A percentile compares a stretch with the other conserved stretches of the same genome.
Evolutionary conservation across 1,284 basidiomycete genomes (phyloP).

Genomic region (Cystobasidium sp.): DNA sequence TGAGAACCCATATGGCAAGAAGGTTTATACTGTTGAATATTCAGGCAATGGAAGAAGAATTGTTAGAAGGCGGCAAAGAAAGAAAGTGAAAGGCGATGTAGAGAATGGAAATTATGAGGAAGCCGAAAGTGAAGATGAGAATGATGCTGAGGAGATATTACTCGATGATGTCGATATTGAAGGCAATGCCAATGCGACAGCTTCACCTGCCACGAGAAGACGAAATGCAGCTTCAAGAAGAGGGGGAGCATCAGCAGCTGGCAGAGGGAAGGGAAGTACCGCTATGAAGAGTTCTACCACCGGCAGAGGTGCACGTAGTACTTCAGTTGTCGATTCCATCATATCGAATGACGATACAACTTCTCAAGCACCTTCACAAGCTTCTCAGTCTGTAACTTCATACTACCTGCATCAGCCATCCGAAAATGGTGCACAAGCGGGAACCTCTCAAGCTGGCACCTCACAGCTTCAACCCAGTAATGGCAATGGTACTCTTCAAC

Average conservation of each 20-base stretch:
- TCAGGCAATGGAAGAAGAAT: conserved; percentile 7
- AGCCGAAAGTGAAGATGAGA: conserved; percentile 29
- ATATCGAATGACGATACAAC: conserved; percentile 14
- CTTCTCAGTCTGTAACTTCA: conserved; percentile 18
- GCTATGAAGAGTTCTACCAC: neutral
- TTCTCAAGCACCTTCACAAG: conserved; percentile 24
- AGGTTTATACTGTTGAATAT: conserved; percentile 35
- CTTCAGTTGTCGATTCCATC: conserved; percentile 4
- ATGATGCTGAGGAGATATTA: conserved; percentile 26
- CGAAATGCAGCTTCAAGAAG: conserved; percentile 9
- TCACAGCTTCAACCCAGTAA: neutral
- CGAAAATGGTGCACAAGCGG: neutral
- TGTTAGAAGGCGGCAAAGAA: conserved; percentile 28
- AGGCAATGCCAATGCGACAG: conserved; percentile 24
- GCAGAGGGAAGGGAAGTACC: neutral
- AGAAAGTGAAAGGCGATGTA: conserved; percentile 13
- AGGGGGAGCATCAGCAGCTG: neutral
- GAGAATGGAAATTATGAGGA: conserved; percentile 1
- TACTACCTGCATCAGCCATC: conserved; percentile 41
- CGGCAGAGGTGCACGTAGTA: neutral
- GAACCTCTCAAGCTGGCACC: neutral
- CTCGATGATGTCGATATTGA: conserved; percentile 33
- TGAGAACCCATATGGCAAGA: conserved; percentile 30
- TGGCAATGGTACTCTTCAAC: neutral
- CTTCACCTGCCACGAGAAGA: conserved; percentile 14